Evolutionary conservation across 2,329 filamentous ascomycete genomes (phyloP).

Genomic region (Penicillium brasilianum): DNA sequence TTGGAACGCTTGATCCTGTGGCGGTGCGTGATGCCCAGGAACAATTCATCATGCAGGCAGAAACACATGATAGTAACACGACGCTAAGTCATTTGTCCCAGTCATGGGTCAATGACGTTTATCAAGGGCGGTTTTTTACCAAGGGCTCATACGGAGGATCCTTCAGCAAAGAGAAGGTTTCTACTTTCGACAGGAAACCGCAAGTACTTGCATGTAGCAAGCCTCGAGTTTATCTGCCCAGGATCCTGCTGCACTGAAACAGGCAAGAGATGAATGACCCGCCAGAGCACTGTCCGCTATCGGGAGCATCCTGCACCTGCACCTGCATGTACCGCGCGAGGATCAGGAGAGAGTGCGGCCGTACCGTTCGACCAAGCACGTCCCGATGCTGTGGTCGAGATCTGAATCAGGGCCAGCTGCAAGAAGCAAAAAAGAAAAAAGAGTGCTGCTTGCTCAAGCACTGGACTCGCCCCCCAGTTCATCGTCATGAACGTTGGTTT

Average conservation of each 20-base stretch:
- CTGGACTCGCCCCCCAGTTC: neutral
- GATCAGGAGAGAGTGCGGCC: conserved; percentile 9
- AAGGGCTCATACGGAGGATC: too few relatives aligned
- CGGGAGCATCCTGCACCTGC: too few relatives aligned
- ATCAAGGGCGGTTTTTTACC: too few relatives aligned
- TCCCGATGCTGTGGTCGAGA: conserved; percentile 27
- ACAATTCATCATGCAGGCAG: conserved; percentile 11
- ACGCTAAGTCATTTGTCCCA: conserved; percentile 21
- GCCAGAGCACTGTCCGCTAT: neutral
- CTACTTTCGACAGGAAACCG: neutral
- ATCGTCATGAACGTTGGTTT: conserved; percentile 22
- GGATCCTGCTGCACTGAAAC: neutral
- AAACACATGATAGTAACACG: neutral
- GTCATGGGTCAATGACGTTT: neutral
- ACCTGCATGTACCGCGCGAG: conserved; percentile 9
- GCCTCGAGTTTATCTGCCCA: conserved; percentile 12
- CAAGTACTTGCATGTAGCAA: neutral
- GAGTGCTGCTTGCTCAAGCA: neutral
- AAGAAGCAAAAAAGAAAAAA: conserved; percentile 10
- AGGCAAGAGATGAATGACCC: neutral
- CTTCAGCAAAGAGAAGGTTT: neutral
- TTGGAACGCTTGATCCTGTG: conserved; percentile 20
- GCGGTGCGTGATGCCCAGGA: conserved; percentile 26
- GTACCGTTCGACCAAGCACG: conserved; percentile 13
- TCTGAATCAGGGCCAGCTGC: conserved; percentile 22